A percentile compares a stretch with the other conserved stretches of the same genome.
phyloP scores from a whole-genome alignment of 2,329 filamentous ascomycete genomes.

The Fusarium burgessii region DNA sequence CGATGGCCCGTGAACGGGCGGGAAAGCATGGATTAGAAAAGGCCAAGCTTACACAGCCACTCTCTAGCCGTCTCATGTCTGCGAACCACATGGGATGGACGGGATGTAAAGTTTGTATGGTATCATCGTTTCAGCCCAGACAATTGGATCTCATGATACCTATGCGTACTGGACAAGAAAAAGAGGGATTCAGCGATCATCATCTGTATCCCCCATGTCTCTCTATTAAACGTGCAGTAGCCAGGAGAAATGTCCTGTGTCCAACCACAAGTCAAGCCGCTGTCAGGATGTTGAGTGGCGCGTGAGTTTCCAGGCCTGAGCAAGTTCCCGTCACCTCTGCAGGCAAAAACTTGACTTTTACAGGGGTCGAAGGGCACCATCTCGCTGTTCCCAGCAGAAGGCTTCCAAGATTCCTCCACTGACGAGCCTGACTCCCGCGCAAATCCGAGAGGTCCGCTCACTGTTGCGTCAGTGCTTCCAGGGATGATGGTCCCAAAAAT shows the following conservation, averaged over 20 bases:
- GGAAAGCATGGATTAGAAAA: slow-evolving; percentile 13
- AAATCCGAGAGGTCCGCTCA: slow-evolving; percentile 31
- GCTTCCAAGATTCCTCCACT: slow-evolving; percentile 20
- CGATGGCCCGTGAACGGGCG: slow-evolving; percentile 15
- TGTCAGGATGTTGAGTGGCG: slow-evolving; percentile 24
- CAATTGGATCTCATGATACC: slow-evolving; percentile 4
- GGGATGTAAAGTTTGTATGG: slow-evolving; percentile 15
- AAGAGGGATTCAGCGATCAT: slow-evolving; percentile 6
- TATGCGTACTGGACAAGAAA: neutral
- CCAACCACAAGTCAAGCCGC: slow-evolving; percentile 22
- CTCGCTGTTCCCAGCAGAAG: slow-evolving; percentile 9
- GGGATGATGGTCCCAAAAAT: slow-evolving; percentile 30
- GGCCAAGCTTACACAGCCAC: slow-evolving; percentile 41
- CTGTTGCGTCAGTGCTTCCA: slow-evolving; percentile 37
- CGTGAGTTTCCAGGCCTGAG: slow-evolving; percentile 21
- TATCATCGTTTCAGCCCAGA: slow-evolving; percentile 26
- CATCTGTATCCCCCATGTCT: slow-evolving; percentile 10
- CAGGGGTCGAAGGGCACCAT: slow-evolving; percentile 27
- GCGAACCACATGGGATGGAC: slow-evolving; percentile 26
- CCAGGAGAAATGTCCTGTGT: slow-evolving; percentile 22
- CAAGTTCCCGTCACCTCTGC: slow-evolving; percentile 11
- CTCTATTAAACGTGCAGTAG: slow-evolving; percentile 35
- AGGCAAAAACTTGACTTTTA: slow-evolving; percentile 10
- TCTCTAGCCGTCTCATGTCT: slow-evolving; percentile 36
- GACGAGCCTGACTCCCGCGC: slow-evolving; percentile 13